Evolutionary conservation across 768 basidiomycete genomes (phyloP).

Genomic region (Gymnopilus junonius): DNA sequence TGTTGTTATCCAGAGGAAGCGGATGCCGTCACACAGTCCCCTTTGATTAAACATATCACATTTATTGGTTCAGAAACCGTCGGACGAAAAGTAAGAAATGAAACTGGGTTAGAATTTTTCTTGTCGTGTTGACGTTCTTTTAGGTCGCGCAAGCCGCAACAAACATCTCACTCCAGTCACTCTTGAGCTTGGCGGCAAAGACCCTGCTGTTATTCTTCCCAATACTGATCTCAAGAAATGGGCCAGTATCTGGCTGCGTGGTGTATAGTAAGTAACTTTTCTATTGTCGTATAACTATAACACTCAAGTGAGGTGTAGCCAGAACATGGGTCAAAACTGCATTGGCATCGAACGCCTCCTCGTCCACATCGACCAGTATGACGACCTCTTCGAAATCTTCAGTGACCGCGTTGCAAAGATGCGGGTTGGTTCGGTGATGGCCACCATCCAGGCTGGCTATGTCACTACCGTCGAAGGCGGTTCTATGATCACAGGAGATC

Average conservation of each 20-base stretch:
- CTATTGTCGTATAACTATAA: background rate
- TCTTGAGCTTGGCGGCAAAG: constrained; percentile 94
- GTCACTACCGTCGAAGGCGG: constrained; percentile 83
- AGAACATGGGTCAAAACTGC: constrained; percentile 95
- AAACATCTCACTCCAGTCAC: constrained; percentile 90
- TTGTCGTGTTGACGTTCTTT: background rate
- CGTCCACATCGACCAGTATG: constrained; percentile 79
- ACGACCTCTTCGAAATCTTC: constrained; percentile 72
- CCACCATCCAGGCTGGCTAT: constrained; percentile 68
- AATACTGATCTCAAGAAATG: constrained; percentile 83
- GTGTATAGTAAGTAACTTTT: constrained; percentile 75
- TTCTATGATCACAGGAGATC: constrained; percentile 78
- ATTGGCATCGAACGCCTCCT: constrained; percentile 95
- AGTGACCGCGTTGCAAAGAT: constrained; percentile 66
- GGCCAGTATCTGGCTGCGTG: constrained; percentile 86
- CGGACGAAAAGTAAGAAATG: constrained; percentile 63
- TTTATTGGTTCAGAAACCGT: constrained; percentile 87
- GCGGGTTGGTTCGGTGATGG: constrained; percentile 78
- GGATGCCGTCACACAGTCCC: constrained; percentile 76
- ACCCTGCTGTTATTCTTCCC: constrained; percentile 89
- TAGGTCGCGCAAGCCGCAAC: constrained; percentile 87
- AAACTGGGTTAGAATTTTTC: background rate
- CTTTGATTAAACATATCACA: constrained; percentile 89
- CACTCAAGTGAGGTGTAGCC: constrained; percentile 48
- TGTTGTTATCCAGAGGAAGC: constrained; percentile 91